Conservation (phyloP, 148 eudicot species). For the Pouteria glomerata region DNA sequence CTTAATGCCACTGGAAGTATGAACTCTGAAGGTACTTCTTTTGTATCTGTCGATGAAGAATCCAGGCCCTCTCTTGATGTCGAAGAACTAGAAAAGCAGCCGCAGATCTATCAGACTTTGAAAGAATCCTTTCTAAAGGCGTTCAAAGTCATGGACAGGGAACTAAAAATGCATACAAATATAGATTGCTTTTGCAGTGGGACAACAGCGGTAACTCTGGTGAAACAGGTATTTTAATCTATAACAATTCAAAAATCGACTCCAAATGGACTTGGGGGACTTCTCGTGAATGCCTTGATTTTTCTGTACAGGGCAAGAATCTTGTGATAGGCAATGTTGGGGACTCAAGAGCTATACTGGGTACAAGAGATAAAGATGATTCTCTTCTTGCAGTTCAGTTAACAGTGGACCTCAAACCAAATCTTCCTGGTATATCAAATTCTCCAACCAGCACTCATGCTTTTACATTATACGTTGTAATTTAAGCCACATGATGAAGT, state of each 20-base stretch:
- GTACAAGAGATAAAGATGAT: constrained; percentile 62
- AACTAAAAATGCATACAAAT: constrained; percentile 56
- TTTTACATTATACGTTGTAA: neutral
- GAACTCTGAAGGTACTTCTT: constrained; percentile 55
- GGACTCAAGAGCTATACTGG: constrained; percentile 89
- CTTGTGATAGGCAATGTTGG: constrained; percentile 91
- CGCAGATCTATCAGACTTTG: constrained; percentile 58
- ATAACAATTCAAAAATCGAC: neutral
- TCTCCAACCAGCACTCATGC: neutral
- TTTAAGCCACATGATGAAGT: neutral
- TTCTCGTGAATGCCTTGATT: constrained; percentile 2
- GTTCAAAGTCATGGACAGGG: constrained; percentile 84
- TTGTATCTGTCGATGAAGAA: constrained; percentile 55
- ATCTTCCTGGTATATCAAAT: constrained; percentile 72
- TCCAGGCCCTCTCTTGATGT: constrained; percentile 37
- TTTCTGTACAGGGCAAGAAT: constrained; percentile 56
- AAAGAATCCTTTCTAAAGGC: constrained; percentile 86
- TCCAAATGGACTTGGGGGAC: neutral
- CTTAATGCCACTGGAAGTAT: constrained; percentile 41
- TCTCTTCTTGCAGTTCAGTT: constrained; percentile 71
- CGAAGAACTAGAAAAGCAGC: constrained; percentile 46
- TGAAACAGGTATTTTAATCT: constrained; percentile 64
- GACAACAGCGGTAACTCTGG: constrained; percentile 88
- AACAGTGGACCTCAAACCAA: constrained; percentile 95
- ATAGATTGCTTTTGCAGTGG: constrained; percentile 97